Evolutionary conservation across 2,329 filamentous ascomycete genomes (phyloP), one percentile per base, ranked within the genome.

Genomic region (Periconia digitata): DNA sequence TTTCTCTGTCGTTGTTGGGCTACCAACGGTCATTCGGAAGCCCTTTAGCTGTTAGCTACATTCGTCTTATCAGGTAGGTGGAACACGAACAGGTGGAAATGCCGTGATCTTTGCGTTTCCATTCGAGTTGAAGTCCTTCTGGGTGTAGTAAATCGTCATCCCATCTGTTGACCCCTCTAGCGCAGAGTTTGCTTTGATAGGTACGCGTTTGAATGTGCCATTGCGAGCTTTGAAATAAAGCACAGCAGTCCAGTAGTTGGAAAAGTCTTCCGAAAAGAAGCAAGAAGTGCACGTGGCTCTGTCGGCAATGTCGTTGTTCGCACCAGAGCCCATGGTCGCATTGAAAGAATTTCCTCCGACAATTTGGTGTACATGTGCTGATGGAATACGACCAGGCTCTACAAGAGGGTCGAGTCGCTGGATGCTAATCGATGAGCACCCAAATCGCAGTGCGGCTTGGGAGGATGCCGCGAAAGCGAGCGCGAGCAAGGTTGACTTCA

Each of bases 91-190:
- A 23, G 53, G 51, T 5, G 52, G 52, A 48, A 67, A 59, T 1
- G 62, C 52, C 4, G 54, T 67, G 22, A 64, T 64, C 41, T 63
- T 63, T 16, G 60, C 46, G 36, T 62, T 63, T n/a, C 60, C 60
- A 27, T 67, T 65, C 17, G 65, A 69, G 54, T 63, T 69, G 58
- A 74, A 73, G 44, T 68, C 66, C 39, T 66, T 50, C 54, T 67
- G 62, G 0, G 58, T 64, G 38, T 66, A 64, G 47, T 67, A 67
- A 40, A 67, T 52, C 7, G 63, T 67, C 63, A 66, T 64, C 10
- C 63, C 63, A 36, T 62, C 62, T 36, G 62, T 64, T 43, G 66
- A 63, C 8, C 60, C 56, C 16, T 56, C 58, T 5, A 58, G 55
- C 10, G 58, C 27, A 2, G 59, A 58, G 48, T 67, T 66, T 42